A percentile compares a stretch with the other conserved stretches of the same genome.
Conservation (phyloP, 75 land plant species). For the Cryptomeria japonica region DNA sequence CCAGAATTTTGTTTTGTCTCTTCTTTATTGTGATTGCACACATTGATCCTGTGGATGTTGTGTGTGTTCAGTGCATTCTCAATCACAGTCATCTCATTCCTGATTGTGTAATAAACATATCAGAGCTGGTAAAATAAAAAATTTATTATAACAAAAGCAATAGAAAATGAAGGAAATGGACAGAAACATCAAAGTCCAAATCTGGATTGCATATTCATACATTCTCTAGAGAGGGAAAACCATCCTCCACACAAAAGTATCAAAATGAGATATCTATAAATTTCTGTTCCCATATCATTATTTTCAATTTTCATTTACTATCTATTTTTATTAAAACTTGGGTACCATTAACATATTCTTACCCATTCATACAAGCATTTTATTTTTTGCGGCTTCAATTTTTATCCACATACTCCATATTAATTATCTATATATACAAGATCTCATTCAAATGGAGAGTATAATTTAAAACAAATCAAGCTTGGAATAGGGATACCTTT, state of each 20-base stretch:
- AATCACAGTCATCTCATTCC: neutral
- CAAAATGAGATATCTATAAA: neutral
- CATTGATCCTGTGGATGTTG: neutral
- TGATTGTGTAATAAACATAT: neutral
- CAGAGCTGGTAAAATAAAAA: neutral
- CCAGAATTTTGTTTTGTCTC: neutral
- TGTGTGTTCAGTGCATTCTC: neutral
- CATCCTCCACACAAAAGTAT: neutral
- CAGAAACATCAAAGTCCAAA: neutral
- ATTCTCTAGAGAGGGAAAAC: neutral
- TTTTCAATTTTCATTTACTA: neutral
- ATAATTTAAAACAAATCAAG: neutral
- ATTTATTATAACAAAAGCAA: neutral
- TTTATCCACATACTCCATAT: neutral
- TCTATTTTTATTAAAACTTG: neutral
- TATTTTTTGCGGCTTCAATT: neutral
- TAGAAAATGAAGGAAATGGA: neutral
- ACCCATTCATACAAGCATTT: neutral
- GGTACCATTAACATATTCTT: neutral
- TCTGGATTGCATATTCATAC: neutral
- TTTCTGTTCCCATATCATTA: neutral
- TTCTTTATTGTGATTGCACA: neutral
- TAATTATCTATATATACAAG: neutral
- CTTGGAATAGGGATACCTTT: neutral
- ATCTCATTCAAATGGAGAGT: conserved; percentile 3